These are phyloP conservation scores for Pythium phragmitis DNA, from an alignment of 352 stramenopile species.

Conservation along the genomic window DNA sequence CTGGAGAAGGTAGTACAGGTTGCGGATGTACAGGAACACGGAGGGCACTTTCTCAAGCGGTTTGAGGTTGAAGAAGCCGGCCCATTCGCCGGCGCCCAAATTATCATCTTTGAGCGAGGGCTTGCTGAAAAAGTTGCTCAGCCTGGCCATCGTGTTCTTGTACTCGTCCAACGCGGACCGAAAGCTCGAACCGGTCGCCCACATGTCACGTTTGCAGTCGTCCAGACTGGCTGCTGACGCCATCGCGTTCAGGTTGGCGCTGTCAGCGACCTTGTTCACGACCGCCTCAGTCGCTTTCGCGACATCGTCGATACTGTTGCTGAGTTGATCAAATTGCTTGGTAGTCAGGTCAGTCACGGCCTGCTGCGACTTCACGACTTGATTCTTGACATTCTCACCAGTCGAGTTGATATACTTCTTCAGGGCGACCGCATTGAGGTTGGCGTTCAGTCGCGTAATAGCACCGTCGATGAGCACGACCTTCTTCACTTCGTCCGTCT, in stretches of 20 bases:
- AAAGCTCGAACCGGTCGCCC: neutral
- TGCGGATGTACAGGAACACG: neutral
- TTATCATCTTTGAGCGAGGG: too few relatives aligned
- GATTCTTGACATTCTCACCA: neutral
- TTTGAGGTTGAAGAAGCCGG: too few relatives aligned
- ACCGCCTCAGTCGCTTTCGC: too few relatives aligned
- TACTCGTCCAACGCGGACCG: too few relatives aligned
- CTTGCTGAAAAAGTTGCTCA: too few relatives aligned
- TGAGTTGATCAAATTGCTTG: conserved; percentile 8
- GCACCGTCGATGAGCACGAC: conserved; percentile 3
- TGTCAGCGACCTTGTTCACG: too few relatives aligned
- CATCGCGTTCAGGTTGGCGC: too few relatives aligned
- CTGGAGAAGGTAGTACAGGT: neutral
- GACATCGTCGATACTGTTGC: neutral
- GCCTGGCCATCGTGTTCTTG: too few relatives aligned
- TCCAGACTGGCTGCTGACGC: too few relatives aligned
- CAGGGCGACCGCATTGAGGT: neutral
- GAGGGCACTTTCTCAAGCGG: neutral
- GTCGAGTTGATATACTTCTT: conserved; percentile 2
- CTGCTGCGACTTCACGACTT: conserved; percentile 1
- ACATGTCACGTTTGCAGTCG: conserved; percentile 1
- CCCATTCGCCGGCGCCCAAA: too few relatives aligned
- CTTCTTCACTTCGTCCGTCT: neutral
- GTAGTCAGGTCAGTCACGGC: conserved; percentile 1
- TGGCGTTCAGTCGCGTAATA: conserved; percentile 2